phyloP scores from a whole-genome alignment of 208 protist species.

The Leishmania major region DNA sequence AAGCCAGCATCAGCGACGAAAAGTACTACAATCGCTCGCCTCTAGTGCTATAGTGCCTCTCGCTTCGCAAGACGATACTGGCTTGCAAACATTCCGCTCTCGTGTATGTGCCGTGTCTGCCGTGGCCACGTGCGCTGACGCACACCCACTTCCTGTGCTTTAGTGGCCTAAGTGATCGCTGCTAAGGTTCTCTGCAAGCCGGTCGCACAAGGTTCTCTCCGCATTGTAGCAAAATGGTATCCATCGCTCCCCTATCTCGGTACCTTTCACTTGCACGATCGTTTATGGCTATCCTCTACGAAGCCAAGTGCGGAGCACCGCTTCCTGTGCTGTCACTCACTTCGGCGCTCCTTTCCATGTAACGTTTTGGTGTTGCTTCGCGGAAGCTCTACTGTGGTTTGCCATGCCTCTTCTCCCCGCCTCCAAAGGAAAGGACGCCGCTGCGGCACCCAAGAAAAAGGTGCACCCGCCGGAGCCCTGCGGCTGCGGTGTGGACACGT shows the following conservation, averaged over 20 bases:
- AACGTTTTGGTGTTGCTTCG: not conserved
- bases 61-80: not conserved
- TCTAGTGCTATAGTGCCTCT: not conserved
- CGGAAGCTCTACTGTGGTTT: not conserved
- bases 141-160: not conserved
- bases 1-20: not conserved
- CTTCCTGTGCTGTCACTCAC: not conserved
- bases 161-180: not conserved
- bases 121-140: not conserved
- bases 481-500: constrained; percentile 85
- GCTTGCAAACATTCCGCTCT: not conserved
- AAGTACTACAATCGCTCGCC: not conserved
- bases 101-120: not conserved
- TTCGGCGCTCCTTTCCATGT: not conserved
- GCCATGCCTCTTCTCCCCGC: constrained; percentile 18
- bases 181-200: not conserved
- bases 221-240: not conserved
- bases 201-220: not conserved
- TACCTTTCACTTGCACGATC: not conserved
- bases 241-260: not conserved
- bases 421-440: constrained; percentile 37
- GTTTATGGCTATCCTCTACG: not conserved
- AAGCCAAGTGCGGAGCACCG: not conserved
- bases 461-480: constrained; percentile 74
- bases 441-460: constrained; percentile 65